Evolutionary conservation across 2,329 filamentous ascomycete species (phyloP).

Genomic region (Endoconidiophora laricicola): DNA sequence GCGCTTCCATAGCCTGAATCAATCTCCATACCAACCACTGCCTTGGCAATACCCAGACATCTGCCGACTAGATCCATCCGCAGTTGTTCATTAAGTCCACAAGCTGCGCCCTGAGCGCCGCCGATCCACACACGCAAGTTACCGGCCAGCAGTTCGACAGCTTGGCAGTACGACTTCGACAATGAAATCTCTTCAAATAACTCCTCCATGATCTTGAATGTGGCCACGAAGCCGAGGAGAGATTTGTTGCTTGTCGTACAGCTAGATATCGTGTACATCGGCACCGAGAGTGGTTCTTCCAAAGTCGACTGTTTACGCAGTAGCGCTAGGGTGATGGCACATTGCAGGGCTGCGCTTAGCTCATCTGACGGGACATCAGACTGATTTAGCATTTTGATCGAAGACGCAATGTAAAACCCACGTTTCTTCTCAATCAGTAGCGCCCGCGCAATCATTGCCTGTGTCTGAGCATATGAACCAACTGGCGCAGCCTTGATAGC

Average conservation of each 20-base stretch:
- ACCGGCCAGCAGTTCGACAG: slow-evolving; percentile 40
- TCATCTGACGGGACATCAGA: slow-evolving; percentile 20
- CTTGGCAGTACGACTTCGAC: slow-evolving; percentile 28
- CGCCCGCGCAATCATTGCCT: slow-evolving; percentile 42
- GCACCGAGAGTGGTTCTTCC: slow-evolving; percentile 17
- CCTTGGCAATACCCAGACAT: slow-evolving; percentile 39
- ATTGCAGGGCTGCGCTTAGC: slow-evolving; percentile 39
- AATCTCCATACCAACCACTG: slow-evolving; percentile 40
- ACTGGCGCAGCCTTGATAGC: slow-evolving; percentile 61
- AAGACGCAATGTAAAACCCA: slow-evolving; percentile 38
- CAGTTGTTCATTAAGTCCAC: slow-evolving; percentile 33
- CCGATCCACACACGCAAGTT: slow-evolving; percentile 45
- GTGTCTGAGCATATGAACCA: slow-evolving; percentile 53
- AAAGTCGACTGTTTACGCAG: slow-evolving; percentile 28
- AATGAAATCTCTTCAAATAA: slow-evolving; percentile 31
- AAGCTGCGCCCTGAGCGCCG: slow-evolving; percentile 31
- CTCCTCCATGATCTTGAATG: slow-evolving; percentile 40
- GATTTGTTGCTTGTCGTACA: slow-evolving; percentile 27
- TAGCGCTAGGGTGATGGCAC: slow-evolving; percentile 44
- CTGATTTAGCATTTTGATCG: slow-evolving; percentile 32
- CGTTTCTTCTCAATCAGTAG: slow-evolving; percentile 38
- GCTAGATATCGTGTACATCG: slow-evolving; percentile 16
- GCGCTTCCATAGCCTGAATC: slow-evolving; percentile 45
- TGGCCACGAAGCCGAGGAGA: slow-evolving; percentile 42
- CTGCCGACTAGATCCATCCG: slow-evolving; percentile 37